Evolutionary conservation across 23 red algal species (phyloP), one percentile per base, ranked within the genome.

Genomic region (Cyanidiococcus yangmingshanensis): DNA sequence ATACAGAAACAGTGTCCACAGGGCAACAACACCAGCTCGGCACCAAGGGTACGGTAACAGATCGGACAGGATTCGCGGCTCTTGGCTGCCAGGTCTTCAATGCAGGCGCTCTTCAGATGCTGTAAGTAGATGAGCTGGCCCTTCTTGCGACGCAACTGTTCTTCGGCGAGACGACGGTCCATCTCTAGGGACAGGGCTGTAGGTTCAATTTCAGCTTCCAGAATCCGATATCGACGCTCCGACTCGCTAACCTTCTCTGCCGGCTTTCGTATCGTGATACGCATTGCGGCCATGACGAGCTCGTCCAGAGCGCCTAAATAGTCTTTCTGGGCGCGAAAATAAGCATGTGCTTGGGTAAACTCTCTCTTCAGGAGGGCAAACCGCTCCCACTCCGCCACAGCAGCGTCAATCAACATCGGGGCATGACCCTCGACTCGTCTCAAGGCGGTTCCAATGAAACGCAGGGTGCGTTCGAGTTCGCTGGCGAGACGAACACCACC

Each of bases 1-100:
- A 68, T 68, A 58, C 85, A 87, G 58, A 83, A 87, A 40, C 57
- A 35, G 68, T 87, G 85, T 31, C 85, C 85, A 50, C 85, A 87
- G 26, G 85, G 85, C 29, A 87, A 51, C 1, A 87, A 39, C 16
- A 76, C 68, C 7, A 71, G 63, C 32, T 71, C 63, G 63, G 21
- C 7, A 35, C 63, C 63, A 7, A 35, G 21, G 16, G 7, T 12
- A 17, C 32, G 63, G n/a, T 77, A 77, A 36, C 75, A 77, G 34
- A 77, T 77, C 75, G 40, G 75, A 39, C 75, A 77, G 75, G 40
- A 7, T 3, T 77, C 75, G 15, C 7, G 24, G n/a, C 75, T 12
- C 45, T 54, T 54, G 12, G 45, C 45, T 54, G 45, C 45, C 12
- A 54, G 45, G 21, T 54, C 45, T 21, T 54, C 45, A 15, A 54